Base-by-base conservation (phyloP, 805 yeast species). In the Lachancea kluyveri region DNA sequence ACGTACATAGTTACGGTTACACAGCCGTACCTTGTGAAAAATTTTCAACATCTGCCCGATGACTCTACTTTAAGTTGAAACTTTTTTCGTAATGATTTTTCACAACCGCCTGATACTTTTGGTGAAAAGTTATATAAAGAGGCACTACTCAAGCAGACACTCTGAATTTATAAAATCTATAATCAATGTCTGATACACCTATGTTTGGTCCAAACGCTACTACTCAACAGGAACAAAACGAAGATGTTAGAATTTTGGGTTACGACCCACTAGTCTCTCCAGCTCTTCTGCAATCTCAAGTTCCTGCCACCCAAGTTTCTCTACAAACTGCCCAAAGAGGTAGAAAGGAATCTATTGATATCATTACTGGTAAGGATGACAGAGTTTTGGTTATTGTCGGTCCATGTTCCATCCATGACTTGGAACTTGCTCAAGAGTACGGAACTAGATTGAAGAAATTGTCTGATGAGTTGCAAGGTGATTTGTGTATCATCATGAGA, bases 201-300 rank as follows among this genome's bases (percentile, higher is more conserved):
- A 54, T 59, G 59, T 61, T 61, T 47, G 51, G 55, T 21, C 59
- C 64, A 15, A 48, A 53, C 30, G 62, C 58, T 21, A 47, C 57
- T 23, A 67, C 77, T 8, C n/a, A n/a, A n/a, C 81, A 81, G 24
- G 62, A 66, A 28, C 76, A 75, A 37, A 79, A 74, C 44, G 88
- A 80, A 55, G 90, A 84, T 48, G 80, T 81, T 46, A 69, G 85
- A 66, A 73, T 85, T 50, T 64, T 77, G 39, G 96, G 96, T 40
- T 90, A 87, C 75, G 94, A 90, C 53, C 98, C 98, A 9, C 67
- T 92, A 43, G 79, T 85, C 17, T 80, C 97, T 1, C 98, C 98
- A 37, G 96, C 88, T 36, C 71, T 88, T 31, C 66, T 92, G 35
- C 94, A 87, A 54, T 77, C 77, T 41, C 96, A 92, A 57, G 72